These are phyloP conservation scores for Naganishia vaughanmartiniae DNA, from an alignment of 768 basidiomycete genomes.

Conservation along the genomic window DNA sequence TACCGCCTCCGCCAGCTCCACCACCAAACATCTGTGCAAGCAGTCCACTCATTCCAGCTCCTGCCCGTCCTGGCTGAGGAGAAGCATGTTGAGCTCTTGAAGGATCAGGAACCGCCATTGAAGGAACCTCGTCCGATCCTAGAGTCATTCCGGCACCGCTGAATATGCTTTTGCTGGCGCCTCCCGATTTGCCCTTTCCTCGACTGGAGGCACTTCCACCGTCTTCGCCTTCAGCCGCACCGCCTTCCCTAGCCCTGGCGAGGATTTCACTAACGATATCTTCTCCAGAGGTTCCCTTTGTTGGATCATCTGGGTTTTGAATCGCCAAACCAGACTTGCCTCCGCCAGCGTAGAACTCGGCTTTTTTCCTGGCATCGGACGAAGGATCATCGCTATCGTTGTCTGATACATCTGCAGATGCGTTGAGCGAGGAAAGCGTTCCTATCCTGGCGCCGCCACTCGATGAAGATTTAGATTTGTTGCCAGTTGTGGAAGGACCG, in stretches of 20 bases:
- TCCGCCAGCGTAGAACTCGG: constrained; percentile 25
- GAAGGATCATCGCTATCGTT: constrained; percentile 52
- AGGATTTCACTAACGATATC: constrained; percentile 54
- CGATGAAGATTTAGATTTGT: not conserved
- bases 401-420: constrained; percentile 5
- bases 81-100: constrained; percentile 13
- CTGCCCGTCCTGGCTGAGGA: constrained; percentile 10
- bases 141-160: constrained; percentile 75
- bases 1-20: constrained; percentile 4
- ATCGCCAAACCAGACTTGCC: constrained; percentile 66
- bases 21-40: constrained; percentile 20
- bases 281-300: constrained; percentile 58
- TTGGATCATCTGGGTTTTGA: constrained; percentile 64
- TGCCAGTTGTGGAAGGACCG: constrained; percentile 14
- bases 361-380: constrained; percentile 54
- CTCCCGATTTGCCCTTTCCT: not conserved
- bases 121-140: constrained; percentile 61
- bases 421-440: constrained; percentile 11
- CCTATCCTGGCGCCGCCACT: not conserved
- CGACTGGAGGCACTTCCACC: not conserved
- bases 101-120: constrained; percentile 30
- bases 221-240: not conserved
- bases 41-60: constrained; percentile 12
- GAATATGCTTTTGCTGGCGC: constrained; percentile 53
- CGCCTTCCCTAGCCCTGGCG: constrained; percentile 23